phyloP scores from a whole-genome alignment of 495 filamentous ascomycete genomes.

The Glarea lozoyensis region DNA sequence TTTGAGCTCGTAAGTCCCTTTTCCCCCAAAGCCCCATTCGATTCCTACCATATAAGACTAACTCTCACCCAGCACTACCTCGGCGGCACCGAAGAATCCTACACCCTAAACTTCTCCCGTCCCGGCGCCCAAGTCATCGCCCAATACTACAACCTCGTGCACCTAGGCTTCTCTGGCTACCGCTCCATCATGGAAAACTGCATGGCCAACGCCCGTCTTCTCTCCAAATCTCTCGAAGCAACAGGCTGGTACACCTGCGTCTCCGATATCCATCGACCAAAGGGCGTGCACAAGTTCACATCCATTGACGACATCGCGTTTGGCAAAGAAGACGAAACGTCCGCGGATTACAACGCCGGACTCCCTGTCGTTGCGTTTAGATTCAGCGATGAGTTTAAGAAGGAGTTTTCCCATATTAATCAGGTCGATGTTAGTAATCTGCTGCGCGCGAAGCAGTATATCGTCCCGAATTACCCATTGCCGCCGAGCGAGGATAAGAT shows the following conservation, averaged over 20 bases:
- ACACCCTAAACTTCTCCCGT: slow-evolving; percentile 67
- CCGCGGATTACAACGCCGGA: slow-evolving; percentile 56
- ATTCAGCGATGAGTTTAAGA: slow-evolving; percentile 53
- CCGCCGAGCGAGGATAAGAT: slow-evolving; percentile 54
- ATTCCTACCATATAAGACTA: background rate
- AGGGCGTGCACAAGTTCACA: slow-evolving; percentile 14
- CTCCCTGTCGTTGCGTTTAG: slow-evolving; percentile 66
- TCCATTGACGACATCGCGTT: slow-evolving; percentile 29
- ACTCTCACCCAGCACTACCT: slow-evolving; percentile 48
- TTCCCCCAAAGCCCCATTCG: background rate
- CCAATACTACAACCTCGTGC: slow-evolving; percentile 72
- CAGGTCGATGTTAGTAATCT: slow-evolving; percentile 58
- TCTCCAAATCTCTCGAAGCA: slow-evolving; percentile 59
- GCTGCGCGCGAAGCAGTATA: slow-evolving; percentile 61
- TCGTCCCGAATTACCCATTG: slow-evolving; percentile 67
- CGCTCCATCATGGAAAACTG: slow-evolving; percentile 61
- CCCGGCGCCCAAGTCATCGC: slow-evolving; percentile 64
- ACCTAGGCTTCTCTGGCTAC: slow-evolving; percentile 61
- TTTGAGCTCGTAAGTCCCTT: slow-evolving; percentile 45
- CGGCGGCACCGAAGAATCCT: slow-evolving; percentile 65
- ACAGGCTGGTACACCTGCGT: slow-evolving; percentile 64
- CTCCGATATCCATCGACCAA: slow-evolving; percentile 58
- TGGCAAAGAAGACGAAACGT: slow-evolving; percentile 34
- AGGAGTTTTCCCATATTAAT: slow-evolving; percentile 53
- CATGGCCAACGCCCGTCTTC: slow-evolving; percentile 56